These are phyloP conservation scores for Tripterygium wilfordii DNA, from an alignment of 177 flowering plant species.

Conservation along the genomic window DNA sequence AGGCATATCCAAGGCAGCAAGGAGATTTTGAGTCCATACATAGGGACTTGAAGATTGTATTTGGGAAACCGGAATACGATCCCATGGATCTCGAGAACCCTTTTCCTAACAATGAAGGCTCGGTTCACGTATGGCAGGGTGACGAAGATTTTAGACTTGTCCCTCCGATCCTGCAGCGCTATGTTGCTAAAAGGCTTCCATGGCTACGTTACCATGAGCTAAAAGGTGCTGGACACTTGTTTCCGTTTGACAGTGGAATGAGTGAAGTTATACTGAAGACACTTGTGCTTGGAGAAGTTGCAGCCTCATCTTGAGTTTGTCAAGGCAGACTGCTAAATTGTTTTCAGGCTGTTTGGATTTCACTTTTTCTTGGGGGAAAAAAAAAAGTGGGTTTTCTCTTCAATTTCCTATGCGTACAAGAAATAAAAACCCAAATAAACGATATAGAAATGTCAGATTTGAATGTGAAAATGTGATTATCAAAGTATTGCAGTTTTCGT, in stretches of 20 bases:
- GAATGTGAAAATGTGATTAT: no score
- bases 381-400: no score
- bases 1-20: constrained; percentile 37
- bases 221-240: constrained; percentile 47
- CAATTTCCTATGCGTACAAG: no score
- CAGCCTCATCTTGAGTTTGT: constrained; percentile 1
- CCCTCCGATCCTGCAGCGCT: constrained; percentile 42
- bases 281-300: constrained; percentile 28
- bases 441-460: no score
- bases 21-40: constrained; percentile 43
- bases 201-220: constrained; percentile 73
- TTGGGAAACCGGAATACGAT: constrained; percentile 65
- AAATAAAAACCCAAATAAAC: no score
- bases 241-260: constrained; percentile 31
- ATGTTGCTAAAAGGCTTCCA: constrained; percentile 41
- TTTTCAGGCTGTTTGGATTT: no score
- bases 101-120: constrained; percentile 35
- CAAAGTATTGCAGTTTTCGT: no score
- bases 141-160: constrained; percentile 50
- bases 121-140: constrained; percentile 70
- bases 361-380: no score
- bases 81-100: constrained; percentile 51
- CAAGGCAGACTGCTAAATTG: no score
- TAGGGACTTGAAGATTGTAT: constrained; percentile 53
- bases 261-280: constrained; percentile 32